Evolutionary conservation across 192 early-diverging fungal genomes (phyloP), one percentile per base, ranked within the genome.

Genomic region (Coemansia sp.): DNA sequence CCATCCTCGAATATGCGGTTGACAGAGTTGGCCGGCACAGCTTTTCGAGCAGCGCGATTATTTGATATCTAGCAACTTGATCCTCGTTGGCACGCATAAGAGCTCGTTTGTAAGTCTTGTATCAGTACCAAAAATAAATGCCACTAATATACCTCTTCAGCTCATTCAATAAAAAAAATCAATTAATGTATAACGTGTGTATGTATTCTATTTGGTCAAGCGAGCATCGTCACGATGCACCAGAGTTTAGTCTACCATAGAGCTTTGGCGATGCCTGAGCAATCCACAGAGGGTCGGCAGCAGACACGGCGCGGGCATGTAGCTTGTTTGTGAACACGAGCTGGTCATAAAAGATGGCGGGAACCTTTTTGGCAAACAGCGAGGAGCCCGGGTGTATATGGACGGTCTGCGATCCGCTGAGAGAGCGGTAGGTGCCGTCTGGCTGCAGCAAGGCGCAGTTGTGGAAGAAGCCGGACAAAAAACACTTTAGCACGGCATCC

Each of bases 261-360:
- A 89, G 88, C n/a, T 85, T 83, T 9, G 93, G 90, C 11, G 91
- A 84, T 4, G 86, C 86, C 55, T 85, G 80, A 0, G 83, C 63
- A 32, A 97, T 66, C 94, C 97, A 99, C 15, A 71, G 53, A 29
- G 88, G 81, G 55, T 95, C 87, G 5, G 93, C 83, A 0, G 84
- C 80, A 17, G 88, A 89, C 0, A 91, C 86, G 31, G 88, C 85
- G 13, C 94, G 82, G 40, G 96, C 85, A 73, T 96, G 96, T 46
- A 92, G 82, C 42, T 84, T 86, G 19, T 89, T 88, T 0, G 97
- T 99, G 34, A 90, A 88, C 6, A 91, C 94, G 41, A 95, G 69
- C 66, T 97, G 93, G 62, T 88, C 89, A 65, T 90, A 97, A 70
- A 96, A 84, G 32, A 97, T 83, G 4, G 87, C 84, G 32, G 87